Evolutionary conservation across 2,329 filamentous ascomycete genomes (phyloP).

Genomic region (Sporothrix pallida): DNA sequence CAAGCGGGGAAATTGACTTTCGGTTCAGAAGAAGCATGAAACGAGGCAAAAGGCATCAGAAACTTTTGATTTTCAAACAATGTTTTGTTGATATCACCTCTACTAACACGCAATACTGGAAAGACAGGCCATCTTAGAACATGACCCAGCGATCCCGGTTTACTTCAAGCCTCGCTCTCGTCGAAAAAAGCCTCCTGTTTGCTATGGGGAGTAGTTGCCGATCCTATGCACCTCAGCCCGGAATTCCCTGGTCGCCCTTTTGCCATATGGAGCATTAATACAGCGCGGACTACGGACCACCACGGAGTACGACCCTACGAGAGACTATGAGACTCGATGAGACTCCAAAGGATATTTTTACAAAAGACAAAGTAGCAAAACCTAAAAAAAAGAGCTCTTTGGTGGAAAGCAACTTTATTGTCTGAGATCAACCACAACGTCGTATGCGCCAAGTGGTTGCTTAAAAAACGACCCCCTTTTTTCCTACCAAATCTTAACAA

Average conservation of each 20-base stretch:
- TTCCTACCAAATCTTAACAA: neutral
- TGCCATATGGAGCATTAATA: neutral
- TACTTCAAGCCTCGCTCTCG: neutral
- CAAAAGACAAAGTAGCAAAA: neutral
- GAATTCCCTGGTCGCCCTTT: neutral
- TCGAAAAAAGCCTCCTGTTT: neutral
- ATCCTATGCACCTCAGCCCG: conserved; percentile 28
- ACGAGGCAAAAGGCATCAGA: neutral
- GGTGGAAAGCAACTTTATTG: neutral
- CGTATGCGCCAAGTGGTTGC: conserved; percentile 4
- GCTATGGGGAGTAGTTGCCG: neutral
- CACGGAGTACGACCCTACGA: neutral
- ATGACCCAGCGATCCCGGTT: neutral
- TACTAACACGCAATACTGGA: neutral
- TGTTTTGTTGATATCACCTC: neutral
- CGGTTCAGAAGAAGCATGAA: conserved; percentile 1
- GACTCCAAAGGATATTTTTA: neutral
- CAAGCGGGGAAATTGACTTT: neutral
- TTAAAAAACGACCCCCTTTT: conserved; percentile 6
- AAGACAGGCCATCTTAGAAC: conserved; percentile 6
- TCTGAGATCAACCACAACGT: neutral
- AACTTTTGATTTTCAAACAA: neutral
- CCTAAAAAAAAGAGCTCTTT: neutral
- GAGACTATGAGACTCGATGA: neutral
- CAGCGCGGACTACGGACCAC: neutral